Evolutionary conservation across 2,329 filamentous ascomycete genomes (phyloP), one percentile per base, ranked within the genome.

Genomic region (Esteya vermicola): DNA sequence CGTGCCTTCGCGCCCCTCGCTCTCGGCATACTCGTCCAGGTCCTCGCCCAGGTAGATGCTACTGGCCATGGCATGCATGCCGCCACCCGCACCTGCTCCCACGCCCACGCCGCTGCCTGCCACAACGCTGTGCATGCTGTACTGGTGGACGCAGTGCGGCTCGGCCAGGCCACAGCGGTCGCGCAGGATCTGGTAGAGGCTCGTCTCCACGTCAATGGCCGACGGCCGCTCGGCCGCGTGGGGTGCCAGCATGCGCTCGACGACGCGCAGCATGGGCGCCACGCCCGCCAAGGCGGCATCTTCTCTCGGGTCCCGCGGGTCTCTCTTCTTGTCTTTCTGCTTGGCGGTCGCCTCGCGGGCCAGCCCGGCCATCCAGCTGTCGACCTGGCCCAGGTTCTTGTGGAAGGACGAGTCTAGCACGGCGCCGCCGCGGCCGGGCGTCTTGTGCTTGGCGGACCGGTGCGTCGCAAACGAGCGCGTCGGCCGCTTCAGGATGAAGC

Each of bases 321-420:
- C n/a, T n/a, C n/a, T n/a, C n/a, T n/a, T n/a, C 26, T 46, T 46
- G 36, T 62, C 54, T 25, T 46, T 46, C 14, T 42, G 44, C 36
- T 48, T 48, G 43, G 21, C 6, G 38, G 39, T 9, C 23, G 72
- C 73, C n/a, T 78, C 72, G 43, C 72, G 72, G 25, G 72, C 70
- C 5, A 84, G 58, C 3, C 57, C 58, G 1, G 62, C 60, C 62
- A 83, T 79, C 81, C 81, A 86, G 13, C 64, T 65, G 46, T 80
- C 72, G 3, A 85, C 68, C 54, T 81, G 78, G 14, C 72, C 68
- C 1, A 80, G 62, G 48, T 85, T 83, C 47, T 72, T 71, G 56
- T 85, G 81, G 55, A 82, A 86, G 1, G 78, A 82, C 0, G 78
- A 69, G 56, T 85, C 81, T 8, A 70, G 66, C 2, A 78, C 68